A percentile compares a stretch with the other conserved stretches of the same genome.
phyloP scores from a whole-genome alignment of 1,284 basidiomycete species.

The Ceratobasidium papillatum region DNA sequence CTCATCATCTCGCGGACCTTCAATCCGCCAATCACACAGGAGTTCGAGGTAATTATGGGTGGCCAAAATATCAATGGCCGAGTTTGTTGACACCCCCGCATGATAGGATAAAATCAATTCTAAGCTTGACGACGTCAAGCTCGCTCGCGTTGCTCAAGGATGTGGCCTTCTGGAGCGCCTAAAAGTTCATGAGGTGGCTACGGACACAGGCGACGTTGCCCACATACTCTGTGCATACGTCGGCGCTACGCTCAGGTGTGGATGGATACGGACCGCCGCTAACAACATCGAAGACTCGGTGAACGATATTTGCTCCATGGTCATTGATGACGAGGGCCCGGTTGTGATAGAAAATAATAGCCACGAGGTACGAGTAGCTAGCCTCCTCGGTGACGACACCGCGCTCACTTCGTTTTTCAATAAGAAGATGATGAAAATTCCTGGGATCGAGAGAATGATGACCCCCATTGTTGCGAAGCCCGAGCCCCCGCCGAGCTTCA shows the following conservation, averaged over 20 bases:
- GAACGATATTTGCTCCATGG: constrained; percentile 31
- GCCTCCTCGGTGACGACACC: background rate
- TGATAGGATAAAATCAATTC: background rate
- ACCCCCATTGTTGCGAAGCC: background rate
- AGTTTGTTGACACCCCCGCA: background rate
- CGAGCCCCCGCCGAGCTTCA: background rate
- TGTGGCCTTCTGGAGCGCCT: constrained; percentile 28
- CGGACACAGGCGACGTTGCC: background rate
- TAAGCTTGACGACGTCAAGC: constrained; percentile 2
- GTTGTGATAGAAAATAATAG: constrained; percentile 8
- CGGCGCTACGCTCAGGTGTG: constrained; percentile 20
- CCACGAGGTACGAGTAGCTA: constrained; percentile 19
- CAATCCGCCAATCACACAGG: constrained; percentile 10
- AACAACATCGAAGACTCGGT: constrained; percentile 27
- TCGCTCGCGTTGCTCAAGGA: constrained; percentile 8
- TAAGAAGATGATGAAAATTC: constrained; percentile 11
- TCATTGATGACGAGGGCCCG: background rate
- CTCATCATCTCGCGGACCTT: constrained; percentile 7
- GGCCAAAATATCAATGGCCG: background rate
- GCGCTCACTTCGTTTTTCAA: background rate
- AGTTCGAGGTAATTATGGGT: constrained; percentile 15
- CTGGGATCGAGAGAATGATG: background rate
- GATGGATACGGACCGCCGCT: background rate
- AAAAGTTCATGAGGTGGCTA: constrained; percentile 39
- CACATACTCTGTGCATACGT: constrained; percentile 30